Percentiles rank a stretch among this genome's conserved stretches.
These are phyloP conservation scores for Ceratobasidium sp. DNA, from an alignment of 1,284 basidiomycete genomes.

Conservation along the genomic window DNA sequence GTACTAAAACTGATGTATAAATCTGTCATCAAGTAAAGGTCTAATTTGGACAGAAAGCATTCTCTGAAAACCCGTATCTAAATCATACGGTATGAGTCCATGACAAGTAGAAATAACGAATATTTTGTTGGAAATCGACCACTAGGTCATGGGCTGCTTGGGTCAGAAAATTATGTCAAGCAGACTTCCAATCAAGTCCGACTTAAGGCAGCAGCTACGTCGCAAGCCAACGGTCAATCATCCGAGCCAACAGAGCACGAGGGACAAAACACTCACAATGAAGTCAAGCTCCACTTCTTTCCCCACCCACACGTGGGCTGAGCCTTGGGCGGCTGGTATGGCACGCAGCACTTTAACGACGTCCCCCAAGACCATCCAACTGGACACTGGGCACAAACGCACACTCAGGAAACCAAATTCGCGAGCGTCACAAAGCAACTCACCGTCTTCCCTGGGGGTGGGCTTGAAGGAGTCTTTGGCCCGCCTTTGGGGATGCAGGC, in stretches of 20 bases:
- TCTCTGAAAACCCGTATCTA: neutral
- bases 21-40: neutral
- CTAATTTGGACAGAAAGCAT: neutral
- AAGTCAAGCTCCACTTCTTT: constrained; percentile 34
- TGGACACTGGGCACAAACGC: too few relatives aligned
- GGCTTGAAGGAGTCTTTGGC: constrained; percentile 25
- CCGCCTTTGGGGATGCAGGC: constrained; percentile 19
- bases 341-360: constrained; percentile 32
- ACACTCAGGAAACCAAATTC: too few relatives aligned
- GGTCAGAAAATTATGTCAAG: constrained; percentile 28
- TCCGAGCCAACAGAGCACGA: too few relatives aligned
- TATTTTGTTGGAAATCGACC: too few relatives aligned
- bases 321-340: constrained; percentile 4
- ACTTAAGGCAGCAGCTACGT: constrained; percentile 29
- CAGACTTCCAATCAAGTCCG: constrained; percentile 18
- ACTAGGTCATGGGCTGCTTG: neutral
- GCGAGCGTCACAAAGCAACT: too few relatives aligned
- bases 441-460: constrained; percentile 25
- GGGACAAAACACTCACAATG: constrained; percentile 1
- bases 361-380: constrained; percentile 17
- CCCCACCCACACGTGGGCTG: constrained; percentile 24
- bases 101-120: constrained; percentile 1
- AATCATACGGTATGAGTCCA: constrained; percentile 8
- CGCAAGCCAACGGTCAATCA: neutral
- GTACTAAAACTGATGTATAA: neutral